These are phyloP conservation scores for Clavaria fumosa DNA, from an alignment of 768 basidiomycete species.

Conservation along the genomic window DNA sequence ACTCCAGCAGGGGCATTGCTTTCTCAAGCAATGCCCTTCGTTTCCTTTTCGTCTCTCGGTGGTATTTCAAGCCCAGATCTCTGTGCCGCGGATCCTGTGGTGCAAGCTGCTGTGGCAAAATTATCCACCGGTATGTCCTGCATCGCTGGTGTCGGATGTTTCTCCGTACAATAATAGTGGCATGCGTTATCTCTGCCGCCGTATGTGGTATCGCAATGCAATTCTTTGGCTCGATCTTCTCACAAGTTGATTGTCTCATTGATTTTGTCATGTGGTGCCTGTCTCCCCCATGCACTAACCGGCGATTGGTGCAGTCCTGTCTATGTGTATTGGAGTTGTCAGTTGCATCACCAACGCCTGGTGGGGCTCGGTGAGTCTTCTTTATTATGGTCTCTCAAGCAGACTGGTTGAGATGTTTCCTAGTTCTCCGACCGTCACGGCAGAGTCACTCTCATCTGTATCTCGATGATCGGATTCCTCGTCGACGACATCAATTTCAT, in stretches of 20 bases:
- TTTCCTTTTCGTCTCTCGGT: constrained; percentile 9
- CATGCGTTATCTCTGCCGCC: not conserved
- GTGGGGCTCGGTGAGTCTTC: constrained; percentile 61
- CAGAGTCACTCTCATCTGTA: constrained; percentile 45
- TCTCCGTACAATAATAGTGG: not conserved
- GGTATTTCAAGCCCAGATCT: constrained; percentile 12
- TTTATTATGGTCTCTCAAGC: not conserved
- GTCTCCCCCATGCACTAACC: not conserved
- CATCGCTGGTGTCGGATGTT: not conserved
- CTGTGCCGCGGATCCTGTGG: constrained; percentile 56
- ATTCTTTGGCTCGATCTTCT: not conserved
- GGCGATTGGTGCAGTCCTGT: constrained; percentile 31
- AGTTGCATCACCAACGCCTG: constrained; percentile 68
- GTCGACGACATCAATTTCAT: constrained; percentile 52
- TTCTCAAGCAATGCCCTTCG: too few relatives aligned
- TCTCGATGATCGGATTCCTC: constrained; percentile 46
- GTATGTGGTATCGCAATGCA: not conserved
- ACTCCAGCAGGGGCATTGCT: too few relatives aligned
- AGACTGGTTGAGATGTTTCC: constrained; percentile 7
- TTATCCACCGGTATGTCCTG: constrained; percentile 40
- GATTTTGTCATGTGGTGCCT: constrained; percentile 6
- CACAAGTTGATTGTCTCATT: constrained; percentile 2
- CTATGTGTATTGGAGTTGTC: constrained; percentile 52
- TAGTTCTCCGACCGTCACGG: constrained; percentile 71
- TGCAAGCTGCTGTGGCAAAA: constrained; percentile 57